Evolutionary conservation across 106 monocot species (phyloP).

Genomic region (Apostasia shenzhenica): DNA sequence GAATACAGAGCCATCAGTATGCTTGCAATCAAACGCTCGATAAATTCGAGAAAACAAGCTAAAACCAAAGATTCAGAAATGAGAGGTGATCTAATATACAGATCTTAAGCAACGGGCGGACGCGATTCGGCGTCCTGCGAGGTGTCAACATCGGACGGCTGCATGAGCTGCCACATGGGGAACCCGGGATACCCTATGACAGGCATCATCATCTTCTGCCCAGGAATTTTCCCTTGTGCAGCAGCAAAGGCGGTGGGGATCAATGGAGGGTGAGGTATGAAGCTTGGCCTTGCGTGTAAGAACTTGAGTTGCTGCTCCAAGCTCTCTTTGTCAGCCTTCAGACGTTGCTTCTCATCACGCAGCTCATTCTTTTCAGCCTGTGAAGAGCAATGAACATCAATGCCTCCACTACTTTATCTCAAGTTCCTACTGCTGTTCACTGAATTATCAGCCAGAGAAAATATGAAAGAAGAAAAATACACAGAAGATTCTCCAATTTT

Average conservation of each 20-base stretch:
- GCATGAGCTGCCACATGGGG: constrained; percentile 89
- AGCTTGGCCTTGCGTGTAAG: constrained; percentile 23
- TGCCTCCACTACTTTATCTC: background rate
- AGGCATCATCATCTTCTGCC: constrained; percentile 74
- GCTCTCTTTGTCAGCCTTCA: constrained; percentile 62
- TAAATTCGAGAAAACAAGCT: background rate
- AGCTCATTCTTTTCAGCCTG: constrained; percentile 64
- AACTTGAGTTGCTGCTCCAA: constrained; percentile 62
- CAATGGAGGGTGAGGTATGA: constrained; percentile 25
- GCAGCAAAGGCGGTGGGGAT: constrained; percentile 63
- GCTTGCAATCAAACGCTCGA: background rate
- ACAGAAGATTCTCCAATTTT: no score
- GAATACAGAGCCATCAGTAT: no score
- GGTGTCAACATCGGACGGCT: constrained; percentile 69
- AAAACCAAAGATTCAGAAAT: background rate
- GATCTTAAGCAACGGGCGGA: constrained; percentile 59
- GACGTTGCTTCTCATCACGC: constrained; percentile 63
- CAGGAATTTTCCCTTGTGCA: constrained; percentile 31
- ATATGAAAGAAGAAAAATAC: no score
- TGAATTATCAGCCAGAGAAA: no score
- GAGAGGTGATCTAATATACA: background rate
- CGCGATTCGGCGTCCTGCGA: constrained; percentile 57
- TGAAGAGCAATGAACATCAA: background rate
- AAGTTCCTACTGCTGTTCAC: no score
- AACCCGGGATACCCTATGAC: constrained; percentile 73